Conservation (phyloP, 2,329 filamentous ascomycete genomes). For the Stemphylium lycopersici region DNA sequence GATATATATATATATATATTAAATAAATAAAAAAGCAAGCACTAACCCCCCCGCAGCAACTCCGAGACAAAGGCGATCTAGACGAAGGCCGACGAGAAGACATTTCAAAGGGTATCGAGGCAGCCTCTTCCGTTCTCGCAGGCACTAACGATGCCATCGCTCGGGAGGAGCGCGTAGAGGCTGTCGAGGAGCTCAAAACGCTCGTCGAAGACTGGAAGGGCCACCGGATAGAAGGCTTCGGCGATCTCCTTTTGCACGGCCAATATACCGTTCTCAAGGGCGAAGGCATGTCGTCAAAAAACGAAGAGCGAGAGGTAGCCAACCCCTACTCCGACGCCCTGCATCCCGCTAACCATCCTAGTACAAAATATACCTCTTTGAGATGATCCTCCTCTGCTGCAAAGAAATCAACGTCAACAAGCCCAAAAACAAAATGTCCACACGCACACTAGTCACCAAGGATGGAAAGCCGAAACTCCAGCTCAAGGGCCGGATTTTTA, state of each 20-base stretch:
- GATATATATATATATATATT: too few species aligned
- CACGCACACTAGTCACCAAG: slow-evolving; percentile 72
- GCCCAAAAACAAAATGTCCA: slow-evolving; percentile 69
- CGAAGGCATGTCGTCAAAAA: slow-evolving; percentile 73
- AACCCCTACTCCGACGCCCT: not conserved
- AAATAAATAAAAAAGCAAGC: slow-evolving; percentile 14
- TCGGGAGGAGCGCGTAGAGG: slow-evolving; percentile 81
- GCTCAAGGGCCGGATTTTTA: slow-evolving; percentile 96
- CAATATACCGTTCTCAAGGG: slow-evolving; percentile 89
- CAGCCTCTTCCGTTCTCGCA: slow-evolving; percentile 79
- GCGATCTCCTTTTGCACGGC: slow-evolving; percentile 84
- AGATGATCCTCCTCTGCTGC: slow-evolving; percentile 93
- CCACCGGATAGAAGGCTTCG: slow-evolving; percentile 88
- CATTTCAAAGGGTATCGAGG: slow-evolving; percentile 76
- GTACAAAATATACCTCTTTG: slow-evolving; percentile 98
- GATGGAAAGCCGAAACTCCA: slow-evolving; percentile 80
- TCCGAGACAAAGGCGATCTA: slow-evolving; percentile 81
- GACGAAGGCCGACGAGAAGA: slow-evolving; percentile 74
- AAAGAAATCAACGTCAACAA: slow-evolving; percentile 92
- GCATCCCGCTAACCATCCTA: slow-evolving; percentile 47
- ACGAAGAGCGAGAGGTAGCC: slow-evolving; percentile 86
- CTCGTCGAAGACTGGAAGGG: slow-evolving; percentile 98
- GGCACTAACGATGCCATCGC: slow-evolving; percentile 92
- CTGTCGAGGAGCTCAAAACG: slow-evolving; percentile 77
- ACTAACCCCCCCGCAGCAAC: slow-evolving; percentile 62